Percentiles rank a stretch among this genome's conserved stretches.
These are phyloP conservation scores for Alternaria triticimaculans DNA, from an alignment of 2,329 filamentous ascomycete genomes.

Conservation along the genomic window DNA sequence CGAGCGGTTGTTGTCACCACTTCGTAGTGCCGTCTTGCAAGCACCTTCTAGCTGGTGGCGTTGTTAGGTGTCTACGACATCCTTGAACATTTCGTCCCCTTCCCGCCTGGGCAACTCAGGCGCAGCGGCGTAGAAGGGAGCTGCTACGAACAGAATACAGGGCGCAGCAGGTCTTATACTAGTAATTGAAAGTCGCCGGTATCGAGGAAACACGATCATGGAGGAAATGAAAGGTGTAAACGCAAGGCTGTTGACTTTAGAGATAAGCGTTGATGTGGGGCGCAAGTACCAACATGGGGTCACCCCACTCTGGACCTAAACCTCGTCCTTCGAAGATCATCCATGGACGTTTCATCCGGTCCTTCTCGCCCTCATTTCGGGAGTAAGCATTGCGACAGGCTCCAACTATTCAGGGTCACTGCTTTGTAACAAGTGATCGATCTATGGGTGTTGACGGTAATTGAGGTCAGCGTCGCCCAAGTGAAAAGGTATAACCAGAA, in stretches of 20 bases:
- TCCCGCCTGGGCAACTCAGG: too few relatives aligned
- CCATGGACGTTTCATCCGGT: neutral
- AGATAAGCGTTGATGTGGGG: neutral
- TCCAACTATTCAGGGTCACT: neutral
- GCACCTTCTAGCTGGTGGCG: too few relatives aligned
- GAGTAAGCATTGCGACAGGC: neutral
- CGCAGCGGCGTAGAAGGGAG: too few relatives aligned
- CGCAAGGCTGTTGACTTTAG: neutral
- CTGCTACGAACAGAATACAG: too few relatives aligned
- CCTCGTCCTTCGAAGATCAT: neutral
- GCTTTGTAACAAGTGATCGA: too few relatives aligned
- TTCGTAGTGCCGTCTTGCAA: too few relatives aligned
- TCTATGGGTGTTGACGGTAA: too few relatives aligned
- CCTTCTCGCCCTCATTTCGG: neutral
- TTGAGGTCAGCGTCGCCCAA: neutral
- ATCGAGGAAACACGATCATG: neutral
- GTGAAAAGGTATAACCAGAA: neutral
- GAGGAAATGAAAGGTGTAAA: neutral
- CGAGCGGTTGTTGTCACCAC: too few relatives aligned
- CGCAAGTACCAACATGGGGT: neutral
- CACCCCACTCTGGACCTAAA: neutral
- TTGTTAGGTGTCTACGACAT: neutral
- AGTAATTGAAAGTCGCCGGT: rapidly evolving
- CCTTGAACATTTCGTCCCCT: neutral
- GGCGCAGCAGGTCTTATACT: neutral